These are phyloP conservation scores for Pleurotus pulmonarius DNA, from an alignment of 768 basidiomycete genomes.

Conservation along the genomic window DNA sequence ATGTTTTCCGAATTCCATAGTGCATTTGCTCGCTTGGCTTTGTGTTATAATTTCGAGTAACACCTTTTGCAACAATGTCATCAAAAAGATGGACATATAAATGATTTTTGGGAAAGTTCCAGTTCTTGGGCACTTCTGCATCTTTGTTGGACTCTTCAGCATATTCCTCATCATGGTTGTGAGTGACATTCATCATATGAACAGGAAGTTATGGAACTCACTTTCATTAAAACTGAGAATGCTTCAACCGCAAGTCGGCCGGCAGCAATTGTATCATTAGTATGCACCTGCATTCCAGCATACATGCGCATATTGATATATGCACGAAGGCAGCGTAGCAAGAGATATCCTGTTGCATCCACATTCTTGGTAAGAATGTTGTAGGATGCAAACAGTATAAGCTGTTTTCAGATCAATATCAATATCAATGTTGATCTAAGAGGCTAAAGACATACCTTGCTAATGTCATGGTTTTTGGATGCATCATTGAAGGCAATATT, in stretches of 20 bases:
- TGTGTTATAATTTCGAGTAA: constrained; percentile 25
- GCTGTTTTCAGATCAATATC: constrained; percentile 5
- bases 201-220: not conserved
- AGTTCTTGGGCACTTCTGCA: constrained; percentile 14
- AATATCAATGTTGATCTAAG: too few species aligned
- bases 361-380: constrained; percentile 14
- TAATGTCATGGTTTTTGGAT: not conserved
- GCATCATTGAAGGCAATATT: not conserved
- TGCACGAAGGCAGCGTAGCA: constrained; percentile 23
- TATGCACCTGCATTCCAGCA: constrained; percentile 26
- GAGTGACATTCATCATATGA: not conserved
- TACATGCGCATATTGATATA: constrained; percentile 28
- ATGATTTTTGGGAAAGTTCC: constrained; percentile 33
- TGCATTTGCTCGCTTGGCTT: constrained; percentile 28
- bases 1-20: constrained; percentile 20
- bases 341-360: constrained; percentile 15
- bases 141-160: not conserved
- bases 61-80: constrained; percentile 29
- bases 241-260: constrained; percentile 13
- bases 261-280: constrained; percentile 17
- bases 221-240: constrained; percentile 18
- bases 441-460: not conserved
- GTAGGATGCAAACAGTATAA: constrained; percentile 23
- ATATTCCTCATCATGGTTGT: not conserved
- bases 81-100: constrained; percentile 25